These are phyloP conservation scores for Roridomyces roridus DNA, from an alignment of 768 basidiomycete genomes.

Conservation along the genomic window DNA sequence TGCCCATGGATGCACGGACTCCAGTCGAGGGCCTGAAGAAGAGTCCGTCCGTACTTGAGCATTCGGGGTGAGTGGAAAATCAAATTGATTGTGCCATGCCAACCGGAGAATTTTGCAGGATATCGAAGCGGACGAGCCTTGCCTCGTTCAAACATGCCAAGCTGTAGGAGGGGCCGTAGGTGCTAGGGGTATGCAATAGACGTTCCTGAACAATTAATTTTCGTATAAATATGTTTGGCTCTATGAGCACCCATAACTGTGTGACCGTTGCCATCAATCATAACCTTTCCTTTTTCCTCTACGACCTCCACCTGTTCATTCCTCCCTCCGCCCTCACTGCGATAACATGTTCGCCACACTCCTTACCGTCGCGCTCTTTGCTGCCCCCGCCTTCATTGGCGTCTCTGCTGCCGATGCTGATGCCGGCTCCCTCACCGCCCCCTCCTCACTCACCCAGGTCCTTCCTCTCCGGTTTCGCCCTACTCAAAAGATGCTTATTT, in stretches of 20 bases:
- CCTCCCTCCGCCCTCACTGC: conserved; percentile 32
- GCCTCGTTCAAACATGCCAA: conserved; percentile 59
- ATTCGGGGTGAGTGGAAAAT: conserved; percentile 71
- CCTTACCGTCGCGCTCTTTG: conserved; percentile 76
- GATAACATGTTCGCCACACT: conserved; percentile 79
- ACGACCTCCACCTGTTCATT: conserved; percentile 8
- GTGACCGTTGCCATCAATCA: conserved; percentile 1
- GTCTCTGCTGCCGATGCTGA: conserved; percentile 65
- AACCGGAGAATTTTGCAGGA: conserved; percentile 46
- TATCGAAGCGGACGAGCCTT: conserved; percentile 70
- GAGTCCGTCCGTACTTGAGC: conserved; percentile 67
- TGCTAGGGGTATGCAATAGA: conserved; percentile 1
- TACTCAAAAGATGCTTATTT: too few relatives aligned
- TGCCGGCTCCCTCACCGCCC: conserved; percentile 55
- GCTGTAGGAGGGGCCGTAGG: conserved; percentile 37
- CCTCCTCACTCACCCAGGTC: conserved; percentile 61
- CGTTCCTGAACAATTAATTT: too few relatives aligned
- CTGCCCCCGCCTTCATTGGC: conserved; percentile 55
- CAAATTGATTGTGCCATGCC: conserved; percentile 42
- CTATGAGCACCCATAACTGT: background rate
- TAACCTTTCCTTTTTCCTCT: conserved; percentile 11
- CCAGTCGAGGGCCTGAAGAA: conserved; percentile 59
- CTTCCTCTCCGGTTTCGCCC: conserved; percentile 10
- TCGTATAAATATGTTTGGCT: conserved; percentile 9
- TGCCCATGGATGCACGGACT: conserved; percentile 64